Percentiles rank a stretch among this genome's conserved stretches.
Evolutionary conservation across 345 rosid species (phyloP).

Genomic region (Eucalyptus curtisii): DNA sequence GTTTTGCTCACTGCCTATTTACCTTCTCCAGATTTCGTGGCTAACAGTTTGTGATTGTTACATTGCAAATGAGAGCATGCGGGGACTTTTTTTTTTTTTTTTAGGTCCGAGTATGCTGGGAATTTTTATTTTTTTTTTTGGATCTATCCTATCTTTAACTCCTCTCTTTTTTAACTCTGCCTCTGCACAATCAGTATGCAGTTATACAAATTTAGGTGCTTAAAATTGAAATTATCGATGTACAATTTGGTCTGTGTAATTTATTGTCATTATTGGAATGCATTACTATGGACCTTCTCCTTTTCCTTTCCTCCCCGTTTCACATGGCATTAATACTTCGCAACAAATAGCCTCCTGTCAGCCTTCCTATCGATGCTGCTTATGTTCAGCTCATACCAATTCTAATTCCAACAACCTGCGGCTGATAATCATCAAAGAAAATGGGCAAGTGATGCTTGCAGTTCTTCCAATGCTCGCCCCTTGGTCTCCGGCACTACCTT

Average conservation of each 20-base stretch:
- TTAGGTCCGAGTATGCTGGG: too few species aligned
- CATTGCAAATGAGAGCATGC: background rate
- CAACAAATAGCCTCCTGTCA: background rate
- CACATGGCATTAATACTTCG: background rate
- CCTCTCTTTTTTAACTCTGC: background rate
- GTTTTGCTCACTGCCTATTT: too few species aligned
- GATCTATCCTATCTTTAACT: background rate
- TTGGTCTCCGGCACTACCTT: conserved; percentile 53
- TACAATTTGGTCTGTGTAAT: background rate
- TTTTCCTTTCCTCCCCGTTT: background rate
- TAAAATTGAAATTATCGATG: background rate
- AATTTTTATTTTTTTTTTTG: background rate
- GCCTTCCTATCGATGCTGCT: background rate
- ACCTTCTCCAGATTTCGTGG: too few species aligned
- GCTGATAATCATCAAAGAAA: background rate
- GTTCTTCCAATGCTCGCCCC: conserved; percentile 49
- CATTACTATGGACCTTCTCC: background rate
- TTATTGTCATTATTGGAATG: background rate
- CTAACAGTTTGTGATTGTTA: background rate
- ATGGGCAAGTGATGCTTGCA: conserved; percentile 24
- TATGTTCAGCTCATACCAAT: background rate
- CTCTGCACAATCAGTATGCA: background rate
- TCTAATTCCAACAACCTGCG: background rate
- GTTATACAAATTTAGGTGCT: background rate
- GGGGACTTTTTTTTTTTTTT: background rate